Evolutionary conservation across 139 green algal species (phyloP).

Genomic region (Dunaliella primolecta): DNA sequence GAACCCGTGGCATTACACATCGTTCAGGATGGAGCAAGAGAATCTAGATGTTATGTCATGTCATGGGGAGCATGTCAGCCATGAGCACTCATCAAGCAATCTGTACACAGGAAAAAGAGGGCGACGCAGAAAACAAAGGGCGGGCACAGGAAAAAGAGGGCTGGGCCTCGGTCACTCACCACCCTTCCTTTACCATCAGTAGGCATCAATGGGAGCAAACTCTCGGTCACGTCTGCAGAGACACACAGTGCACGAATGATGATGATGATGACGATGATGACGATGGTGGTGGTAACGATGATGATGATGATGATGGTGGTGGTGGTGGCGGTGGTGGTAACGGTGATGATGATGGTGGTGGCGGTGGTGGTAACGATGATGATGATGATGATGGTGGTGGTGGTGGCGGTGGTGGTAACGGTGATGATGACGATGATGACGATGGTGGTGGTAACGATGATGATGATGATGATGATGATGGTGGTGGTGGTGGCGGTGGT

Average conservation of each 20-base stretch:
- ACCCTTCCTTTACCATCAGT: background rate
- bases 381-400: slow-evolving; percentile 12
- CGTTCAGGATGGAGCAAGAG: no score
- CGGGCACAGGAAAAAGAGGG: no score
- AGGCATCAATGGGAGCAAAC: background rate
- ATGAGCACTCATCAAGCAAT: no score
- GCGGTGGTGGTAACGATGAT: slow-evolving; percentile 4
- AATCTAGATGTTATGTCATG: no score
- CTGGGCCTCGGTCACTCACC: background rate
- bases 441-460: slow-evolving; percentile 13
- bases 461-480: slow-evolving; percentile 12
- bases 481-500: slow-evolving; percentile 12
- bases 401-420: background rate
- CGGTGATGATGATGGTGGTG: slow-evolving; percentile 13
- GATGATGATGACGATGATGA: slow-evolving; percentile 16
- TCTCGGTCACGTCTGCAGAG: background rate
- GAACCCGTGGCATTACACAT: no score
- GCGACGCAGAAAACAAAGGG: no score
- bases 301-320: slow-evolving; percentile 7
- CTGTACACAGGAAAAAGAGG: no score
- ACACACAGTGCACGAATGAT: no score
- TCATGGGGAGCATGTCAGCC: no score
- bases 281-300: slow-evolving; percentile 6
- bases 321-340: slow-evolving; percentile 10
- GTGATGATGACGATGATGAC: background rate